Base-by-base conservation (phyloP, 2,329 filamentous ascomycete species). In the Aureobasidium sp. region DNA sequence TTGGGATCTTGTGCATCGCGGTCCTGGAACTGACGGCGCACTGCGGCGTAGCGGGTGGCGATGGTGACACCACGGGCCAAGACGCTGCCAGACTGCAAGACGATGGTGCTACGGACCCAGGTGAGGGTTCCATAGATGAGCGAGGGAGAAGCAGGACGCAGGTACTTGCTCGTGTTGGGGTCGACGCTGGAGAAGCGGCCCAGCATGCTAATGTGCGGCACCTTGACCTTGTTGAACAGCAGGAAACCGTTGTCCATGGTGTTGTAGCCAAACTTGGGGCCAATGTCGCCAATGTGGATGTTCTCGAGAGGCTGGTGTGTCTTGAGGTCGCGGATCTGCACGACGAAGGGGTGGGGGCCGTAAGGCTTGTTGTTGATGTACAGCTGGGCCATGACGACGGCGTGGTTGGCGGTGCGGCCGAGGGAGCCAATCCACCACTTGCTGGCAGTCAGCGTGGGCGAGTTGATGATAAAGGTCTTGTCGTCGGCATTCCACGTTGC, bases 371-470 rank as follows among this genome's bases (percentile, higher is more conserved):
- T 87, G 64, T 79, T 77, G 64, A 91, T 81, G 65, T 86, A 82
- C 31, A 92, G 79, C 74, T 91, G 88, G 0, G 89, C 89, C 81
- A 92, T 90, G 3, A 92, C 87, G 2, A 90, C 84, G 1, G 89
- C 89, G 70, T 90, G 82, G 71, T 90, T 92, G 48, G 89, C 89
- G 2, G 86, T 87, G 68, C 87, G 82, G 57, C 89, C 89, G 3
- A 92, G 80, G 12, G 87, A 89, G 1, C 89, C 89, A 68, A 91
- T 91, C 89, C 89, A 92, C 88, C 88, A 93, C 71, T 93, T 93
- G 37, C 87, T 87, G 0, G 88, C 83, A 1, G 89, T 91, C 62
- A 91, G 78, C 64, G 84, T 80, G 11, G 89, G 89, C 0, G 87
- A 90, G 74, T 91, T 85, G 39, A 92, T 79, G 15, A 80, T 86